Evolutionary conservation across 805 yeast genomes (phyloP).

Genomic region (Millerozyma miso): DNA sequence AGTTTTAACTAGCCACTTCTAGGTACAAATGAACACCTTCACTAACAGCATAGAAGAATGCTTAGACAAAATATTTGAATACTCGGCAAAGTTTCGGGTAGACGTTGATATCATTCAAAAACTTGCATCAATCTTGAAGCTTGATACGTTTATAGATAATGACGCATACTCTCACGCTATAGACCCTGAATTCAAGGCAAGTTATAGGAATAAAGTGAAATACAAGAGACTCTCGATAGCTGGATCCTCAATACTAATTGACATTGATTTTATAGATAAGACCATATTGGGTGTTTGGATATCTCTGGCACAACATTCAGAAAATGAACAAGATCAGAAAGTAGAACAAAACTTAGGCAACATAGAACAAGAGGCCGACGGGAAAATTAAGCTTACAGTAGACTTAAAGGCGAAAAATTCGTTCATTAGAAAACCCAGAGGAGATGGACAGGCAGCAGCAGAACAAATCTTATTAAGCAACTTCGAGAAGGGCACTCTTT

Average conservation of each 20-base stretch:
- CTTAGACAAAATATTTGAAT: constrained; percentile 25
- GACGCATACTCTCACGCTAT: constrained; percentile 25
- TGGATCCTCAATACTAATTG: constrained; percentile 36
- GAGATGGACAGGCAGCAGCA: constrained; percentile 13
- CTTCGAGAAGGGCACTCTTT: constrained; percentile 18
- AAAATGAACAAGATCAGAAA: constrained; percentile 1
- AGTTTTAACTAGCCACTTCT: too few relatives aligned
- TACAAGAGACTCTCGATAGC: constrained; percentile 38
- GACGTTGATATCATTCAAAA: constrained; percentile 36
- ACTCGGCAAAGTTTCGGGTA: constrained; percentile 25
- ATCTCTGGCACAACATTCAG: constrained; percentile 30
- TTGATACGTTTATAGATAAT: constrained; percentile 40
- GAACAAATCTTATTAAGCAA: constrained; percentile 27
- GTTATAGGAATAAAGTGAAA: constrained; percentile 6
- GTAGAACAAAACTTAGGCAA: not conserved
- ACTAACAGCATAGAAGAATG: constrained; percentile 19
- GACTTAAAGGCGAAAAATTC: not conserved
- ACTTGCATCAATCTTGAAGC: constrained; percentile 35
- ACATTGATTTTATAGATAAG: constrained; percentile 30
- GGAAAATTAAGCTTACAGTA: not conserved
- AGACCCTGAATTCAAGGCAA: constrained; percentile 11
- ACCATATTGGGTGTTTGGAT: constrained; percentile 26
- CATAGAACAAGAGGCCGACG: constrained; percentile 5
- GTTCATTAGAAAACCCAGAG: not conserved
- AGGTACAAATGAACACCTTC: constrained; percentile 12